Evolutionary conservation across 1,139 yeast species (phyloP), one percentile per base, ranked within the genome.

Genomic region (Zygosaccharomyces pseudobailii): DNA sequence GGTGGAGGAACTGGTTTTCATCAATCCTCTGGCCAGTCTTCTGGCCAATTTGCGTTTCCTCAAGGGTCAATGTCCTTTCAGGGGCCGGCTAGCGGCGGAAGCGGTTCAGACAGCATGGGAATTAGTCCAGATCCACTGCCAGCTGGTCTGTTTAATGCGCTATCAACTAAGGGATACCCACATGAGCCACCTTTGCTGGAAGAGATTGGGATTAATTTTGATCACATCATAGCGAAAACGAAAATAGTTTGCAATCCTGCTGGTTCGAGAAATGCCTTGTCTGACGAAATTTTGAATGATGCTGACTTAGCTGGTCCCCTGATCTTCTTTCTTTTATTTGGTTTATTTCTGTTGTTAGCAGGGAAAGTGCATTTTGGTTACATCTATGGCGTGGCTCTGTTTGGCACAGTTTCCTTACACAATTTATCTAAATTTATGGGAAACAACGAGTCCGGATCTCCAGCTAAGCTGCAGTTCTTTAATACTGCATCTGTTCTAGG

Each of bases 331-430:
- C 73, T 92, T 48, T 68, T 89, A 48, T 90, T 90, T 65, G 98
- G 97, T n/a, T 78, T 89, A 1, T 80, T 86, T 53, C 71, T 94
- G 45, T 71, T 90, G 47, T 72, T 89, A 40, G 74, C 95, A 1
- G 98, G 99, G 10, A 92, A 90, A 64, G 88, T 90, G 19, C 97
- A 92, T 66, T 92, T 92, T 66, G 97, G 98, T 3, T 94, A 94
- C 67, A 87, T 92, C 46, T 92, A 92, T 62, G 98, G 98, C 24
- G 95, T 92, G 39, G 98, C 97, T 0, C 71, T 94, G 43, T 82
- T 90, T 57, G 99, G 99, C 10, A 86, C 95, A 2, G 63, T 88
- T 17, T 81, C 95, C 36, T 78, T 89, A 57, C 97, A 90, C 67
- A 79, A 79, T 56, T 74, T 94, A 51, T 84, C 94, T 65, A 88